phyloP scores from a whole-genome alignment of 2,329 filamentous ascomycete genomes.

The Chrysoporthe deuterocubensis region DNA sequence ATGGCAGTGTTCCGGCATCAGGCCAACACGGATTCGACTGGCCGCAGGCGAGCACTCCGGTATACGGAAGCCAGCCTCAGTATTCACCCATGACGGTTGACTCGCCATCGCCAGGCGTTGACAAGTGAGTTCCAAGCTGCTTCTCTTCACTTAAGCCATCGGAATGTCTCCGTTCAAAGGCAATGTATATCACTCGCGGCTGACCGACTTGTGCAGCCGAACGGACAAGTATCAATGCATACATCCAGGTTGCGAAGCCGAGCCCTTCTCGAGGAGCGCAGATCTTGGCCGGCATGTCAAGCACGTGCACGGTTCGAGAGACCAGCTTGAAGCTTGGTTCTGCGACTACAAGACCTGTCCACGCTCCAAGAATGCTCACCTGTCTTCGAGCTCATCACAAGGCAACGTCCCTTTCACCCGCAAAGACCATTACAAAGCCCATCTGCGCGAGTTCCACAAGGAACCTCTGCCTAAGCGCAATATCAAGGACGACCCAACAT shows the following conservation, averaged over 20 bases:
- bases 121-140: not conserved
- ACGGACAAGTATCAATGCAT: conserved; percentile 41
- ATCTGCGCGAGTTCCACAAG: conserved; percentile 58
- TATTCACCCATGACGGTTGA: conserved; percentile 1
- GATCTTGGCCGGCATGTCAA: conserved; percentile 59
- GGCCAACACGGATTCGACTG: not conserved
- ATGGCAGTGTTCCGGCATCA: not conserved
- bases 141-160: not conserved
- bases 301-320: conserved; percentile 50
- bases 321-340: conserved; percentile 46
- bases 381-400: no score
- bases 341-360: conserved; percentile 59
- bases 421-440: conserved; percentile 61
- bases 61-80: conserved; percentile 4
- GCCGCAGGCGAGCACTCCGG: not conserved
- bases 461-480: conserved; percentile 58
- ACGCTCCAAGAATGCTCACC: conserved; percentile 38
- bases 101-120: not conserved
- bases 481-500: conserved; percentile 37
- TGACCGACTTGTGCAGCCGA: conserved; percentile 3
- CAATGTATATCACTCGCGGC: not conserved
- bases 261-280: conserved; percentile 55
- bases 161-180: not conserved
- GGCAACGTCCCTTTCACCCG: conserved; percentile 53
- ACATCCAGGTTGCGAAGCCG: conserved; percentile 46